These are phyloP conservation scores for Phytopythium vexans DNA, from an alignment of 352 stramenopile species.

Conservation along the genomic window DNA sequence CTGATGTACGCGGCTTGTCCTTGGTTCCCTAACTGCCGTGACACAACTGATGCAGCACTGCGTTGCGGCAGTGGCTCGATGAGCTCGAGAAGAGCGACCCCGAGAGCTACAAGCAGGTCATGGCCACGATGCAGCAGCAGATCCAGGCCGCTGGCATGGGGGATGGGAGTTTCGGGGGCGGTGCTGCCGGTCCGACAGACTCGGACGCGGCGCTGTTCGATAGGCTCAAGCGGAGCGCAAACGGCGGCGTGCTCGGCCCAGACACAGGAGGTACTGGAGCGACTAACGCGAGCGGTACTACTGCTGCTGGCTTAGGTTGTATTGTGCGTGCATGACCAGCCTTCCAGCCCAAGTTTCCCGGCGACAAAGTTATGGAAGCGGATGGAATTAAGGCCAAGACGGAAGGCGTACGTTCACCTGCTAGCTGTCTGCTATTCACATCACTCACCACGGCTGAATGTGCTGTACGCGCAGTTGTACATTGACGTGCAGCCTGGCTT, in stretches of 20 bases:
- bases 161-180: background rate
- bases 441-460: background rate
- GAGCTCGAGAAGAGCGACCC: slow-evolving; percentile 69
- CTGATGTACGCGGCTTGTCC: slow-evolving; percentile 34
- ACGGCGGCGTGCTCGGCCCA: slow-evolving; percentile 3
- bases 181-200: slow-evolving; percentile 3
- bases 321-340: slow-evolving; percentile 13
- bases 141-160: slow-evolving; percentile 26
- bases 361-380: slow-evolving; percentile 69
- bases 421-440: background rate
- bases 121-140: slow-evolving; percentile 66
- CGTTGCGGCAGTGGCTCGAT: slow-evolving; percentile 51
- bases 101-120: slow-evolving; percentile 54
- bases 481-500: slow-evolving; percentile 78
- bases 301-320: background rate
- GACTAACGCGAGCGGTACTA: background rate
- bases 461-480: slow-evolving; percentile 38
- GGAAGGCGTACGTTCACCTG: slow-evolving; percentile 43
- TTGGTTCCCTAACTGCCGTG: too few species aligned
- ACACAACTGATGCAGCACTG: slow-evolving; percentile 6
- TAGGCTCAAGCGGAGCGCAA: slow-evolving; percentile 34
- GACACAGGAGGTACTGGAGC: slow-evolving; percentile 1
- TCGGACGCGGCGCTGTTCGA: slow-evolving; percentile 43
- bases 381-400: slow-evolving; percentile 46
- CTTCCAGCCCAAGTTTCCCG: slow-evolving; percentile 65